Conservation (phyloP, 306 rosid genomes). For the Medicago arabica region DNA sequence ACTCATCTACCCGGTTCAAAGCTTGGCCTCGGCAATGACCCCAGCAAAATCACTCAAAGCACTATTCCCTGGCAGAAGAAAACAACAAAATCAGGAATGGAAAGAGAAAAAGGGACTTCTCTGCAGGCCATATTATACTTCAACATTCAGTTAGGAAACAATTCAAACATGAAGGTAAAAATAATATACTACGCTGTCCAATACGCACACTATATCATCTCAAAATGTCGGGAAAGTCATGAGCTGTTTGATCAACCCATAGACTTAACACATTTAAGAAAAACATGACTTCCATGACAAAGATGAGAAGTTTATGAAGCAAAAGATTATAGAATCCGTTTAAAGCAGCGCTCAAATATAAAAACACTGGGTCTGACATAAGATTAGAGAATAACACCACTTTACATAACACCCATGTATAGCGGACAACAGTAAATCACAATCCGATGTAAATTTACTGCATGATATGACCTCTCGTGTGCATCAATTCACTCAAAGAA, state of each 20-base stretch:
- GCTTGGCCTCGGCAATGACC: slow-evolving; percentile 42
- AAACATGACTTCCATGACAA: slow-evolving; percentile 16
- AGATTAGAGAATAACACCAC: slow-evolving; percentile 14
- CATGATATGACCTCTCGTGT: background rate
- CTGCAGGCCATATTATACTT: background rate
- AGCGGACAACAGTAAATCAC: slow-evolving; percentile 4
- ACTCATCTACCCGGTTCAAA: slow-evolving; percentile 31
- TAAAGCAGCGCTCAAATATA: slow-evolving; percentile 23
- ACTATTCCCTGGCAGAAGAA: slow-evolving; percentile 42
- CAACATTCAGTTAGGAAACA: background rate
- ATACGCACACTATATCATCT: slow-evolving; percentile 14
- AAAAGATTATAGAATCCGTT: slow-evolving; percentile 25
- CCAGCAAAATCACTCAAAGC: slow-evolving; percentile 30
- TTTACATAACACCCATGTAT: background rate
- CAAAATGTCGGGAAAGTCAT: background rate
- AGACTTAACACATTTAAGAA: background rate
- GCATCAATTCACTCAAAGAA: slow-evolving; percentile 28
- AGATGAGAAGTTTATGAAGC: slow-evolving; percentile 25
- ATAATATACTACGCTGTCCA: background rate
- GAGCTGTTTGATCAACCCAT: slow-evolving; percentile 20
- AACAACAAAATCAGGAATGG: slow-evolving; percentile 1
- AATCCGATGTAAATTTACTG: background rate
- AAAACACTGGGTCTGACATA: background rate
- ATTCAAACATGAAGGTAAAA: slow-evolving; percentile 31
- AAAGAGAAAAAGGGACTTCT: background rate